Conservation (phyloP, 2,329 filamentous ascomycete genomes). For the Dryadomyces quercivorus region DNA sequence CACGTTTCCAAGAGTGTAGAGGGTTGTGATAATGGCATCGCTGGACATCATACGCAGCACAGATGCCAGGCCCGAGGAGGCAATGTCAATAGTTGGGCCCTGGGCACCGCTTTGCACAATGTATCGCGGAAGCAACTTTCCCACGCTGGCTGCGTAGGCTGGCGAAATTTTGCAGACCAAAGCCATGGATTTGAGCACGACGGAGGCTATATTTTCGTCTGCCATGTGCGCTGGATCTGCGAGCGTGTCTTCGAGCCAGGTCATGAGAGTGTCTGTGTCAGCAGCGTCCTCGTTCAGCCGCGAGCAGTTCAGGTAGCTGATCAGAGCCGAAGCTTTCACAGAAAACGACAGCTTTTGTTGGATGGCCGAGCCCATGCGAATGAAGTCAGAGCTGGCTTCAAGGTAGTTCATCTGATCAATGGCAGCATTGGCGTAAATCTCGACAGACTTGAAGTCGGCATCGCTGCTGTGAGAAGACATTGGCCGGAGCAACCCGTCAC, state of each 20-base stretch:
- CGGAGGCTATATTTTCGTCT: conserved; percentile 62
- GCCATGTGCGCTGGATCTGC: conserved; percentile 72
- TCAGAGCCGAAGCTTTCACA: conserved; percentile 71
- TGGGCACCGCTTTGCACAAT: conserved; percentile 74
- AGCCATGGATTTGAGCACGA: conserved; percentile 70
- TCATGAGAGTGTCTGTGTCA: conserved; percentile 65
- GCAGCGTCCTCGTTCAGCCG: conserved; percentile 71
- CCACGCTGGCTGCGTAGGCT: conserved; percentile 60
- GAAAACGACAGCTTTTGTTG: conserved; percentile 79
- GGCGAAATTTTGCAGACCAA: conserved; percentile 67
- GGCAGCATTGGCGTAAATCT: conserved; percentile 58
- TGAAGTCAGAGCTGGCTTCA: conserved; percentile 81
- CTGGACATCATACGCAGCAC: conserved; percentile 75
- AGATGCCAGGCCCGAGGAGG: conserved; percentile 74
- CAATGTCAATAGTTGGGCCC: conserved; percentile 57
- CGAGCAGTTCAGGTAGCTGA: conserved; percentile 76
- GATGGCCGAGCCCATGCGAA: conserved; percentile 71
- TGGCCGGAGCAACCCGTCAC: conserved; percentile 33
- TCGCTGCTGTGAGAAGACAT: conserved; percentile 30
- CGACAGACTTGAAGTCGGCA: conserved; percentile 42
- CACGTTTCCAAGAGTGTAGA: conserved; percentile 94
- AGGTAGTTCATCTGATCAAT: conserved; percentile 75
- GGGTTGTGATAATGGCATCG: conserved; percentile 84
- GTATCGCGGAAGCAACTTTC: conserved; percentile 69
- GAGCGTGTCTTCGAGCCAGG: conserved; percentile 76